Percentiles rank a stretch among this genome's conserved stretches.
Evolutionary conservation across 768 basidiomycete species (phyloP).

Genomic region (Kwoniella sp.): DNA sequence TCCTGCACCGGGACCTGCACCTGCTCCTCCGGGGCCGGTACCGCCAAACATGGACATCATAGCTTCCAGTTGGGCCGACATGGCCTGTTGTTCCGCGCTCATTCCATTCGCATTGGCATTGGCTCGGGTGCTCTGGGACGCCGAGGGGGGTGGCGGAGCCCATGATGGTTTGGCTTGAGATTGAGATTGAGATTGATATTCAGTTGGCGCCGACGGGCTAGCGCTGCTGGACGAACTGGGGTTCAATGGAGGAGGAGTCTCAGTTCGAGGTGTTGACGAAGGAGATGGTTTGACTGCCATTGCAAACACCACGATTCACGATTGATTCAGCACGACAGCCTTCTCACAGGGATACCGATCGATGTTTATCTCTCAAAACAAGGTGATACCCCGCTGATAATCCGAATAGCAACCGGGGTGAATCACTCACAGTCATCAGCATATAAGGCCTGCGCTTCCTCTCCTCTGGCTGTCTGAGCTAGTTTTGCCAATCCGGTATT

Average conservation of each 20-base stretch:
- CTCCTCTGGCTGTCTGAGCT: conserved; percentile 53
- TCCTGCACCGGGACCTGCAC: too few relatives aligned
- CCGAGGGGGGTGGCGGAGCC: conserved; percentile 22
- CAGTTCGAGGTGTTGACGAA: conserved; percentile 15
- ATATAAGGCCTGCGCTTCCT: conserved; percentile 51
- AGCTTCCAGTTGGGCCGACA: conserved; percentile 40
- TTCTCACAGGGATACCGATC: too few relatives aligned
- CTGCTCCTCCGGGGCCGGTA: conserved; percentile 6
- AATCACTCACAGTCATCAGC: conserved; percentile 46
- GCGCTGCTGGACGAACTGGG: conserved; percentile 5
- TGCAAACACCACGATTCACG: too few relatives aligned
- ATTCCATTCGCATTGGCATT: background rate
- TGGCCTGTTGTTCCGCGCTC: conserved; percentile 35
- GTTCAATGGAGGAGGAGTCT: conserved; percentile 29
- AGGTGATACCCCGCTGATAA: too few relatives aligned
- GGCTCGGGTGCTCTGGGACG: background rate
- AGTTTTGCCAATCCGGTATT: conserved; percentile 50
- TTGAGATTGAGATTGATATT: conserved; percentile 5
- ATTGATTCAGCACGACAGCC: too few relatives aligned
- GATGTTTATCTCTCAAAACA: too few relatives aligned
- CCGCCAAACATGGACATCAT: conserved; percentile 50
- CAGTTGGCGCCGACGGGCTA: background rate
- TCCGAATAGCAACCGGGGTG: too few relatives aligned
- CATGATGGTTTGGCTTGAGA: conserved; percentile 25
- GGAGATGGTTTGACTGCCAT: conserved; percentile 19